Conservation (phyloP, 2,329 filamentous ascomycete species). For the Phyllosticta paracitricarpa region DNA sequence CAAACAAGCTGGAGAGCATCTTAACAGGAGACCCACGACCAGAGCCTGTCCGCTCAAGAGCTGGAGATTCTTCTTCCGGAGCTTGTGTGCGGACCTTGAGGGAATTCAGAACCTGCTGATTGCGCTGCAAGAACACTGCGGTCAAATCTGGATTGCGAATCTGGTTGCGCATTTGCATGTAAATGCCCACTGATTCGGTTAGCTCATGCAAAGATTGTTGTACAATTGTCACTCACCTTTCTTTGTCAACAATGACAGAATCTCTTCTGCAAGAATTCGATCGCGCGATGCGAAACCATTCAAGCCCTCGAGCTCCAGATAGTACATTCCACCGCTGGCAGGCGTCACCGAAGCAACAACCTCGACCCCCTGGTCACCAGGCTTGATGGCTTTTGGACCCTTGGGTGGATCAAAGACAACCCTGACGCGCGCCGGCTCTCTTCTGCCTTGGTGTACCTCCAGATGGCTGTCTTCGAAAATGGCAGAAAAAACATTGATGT, state of each 20-base stretch:
- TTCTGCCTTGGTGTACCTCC: conserved; percentile 52
- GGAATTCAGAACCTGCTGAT: conserved; percentile 65
- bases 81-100: conserved; percentile 54
- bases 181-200: conserved; percentile 50
- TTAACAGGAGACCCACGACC: conserved; percentile 86
- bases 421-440: conserved; percentile 58
- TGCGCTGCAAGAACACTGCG: conserved; percentile 62
- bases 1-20: conserved; percentile 72
- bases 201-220: not conserved
- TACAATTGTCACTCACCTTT: conserved; percentile 46
- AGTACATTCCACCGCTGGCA: conserved; percentile 45
- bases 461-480: conserved; percentile 62
- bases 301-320: conserved; percentile 51
- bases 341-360: conserved; percentile 55
- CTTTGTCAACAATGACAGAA: conserved; percentile 64
- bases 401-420: conserved; percentile 63
- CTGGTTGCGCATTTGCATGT: conserved; percentile 61
- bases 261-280: conserved; percentile 60
- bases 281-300: conserved; percentile 66
- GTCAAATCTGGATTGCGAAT: conserved; percentile 55
- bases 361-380: conserved; percentile 51
- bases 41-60: conserved; percentile 30
- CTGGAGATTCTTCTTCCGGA: conserved; percentile 42
- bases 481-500: conserved; percentile 49
- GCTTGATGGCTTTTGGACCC: conserved; percentile 44